These are phyloP conservation scores for Thymus quinquecostatus DNA, from an alignment of 257 asterid genomes.

Conservation along the genomic window DNA sequence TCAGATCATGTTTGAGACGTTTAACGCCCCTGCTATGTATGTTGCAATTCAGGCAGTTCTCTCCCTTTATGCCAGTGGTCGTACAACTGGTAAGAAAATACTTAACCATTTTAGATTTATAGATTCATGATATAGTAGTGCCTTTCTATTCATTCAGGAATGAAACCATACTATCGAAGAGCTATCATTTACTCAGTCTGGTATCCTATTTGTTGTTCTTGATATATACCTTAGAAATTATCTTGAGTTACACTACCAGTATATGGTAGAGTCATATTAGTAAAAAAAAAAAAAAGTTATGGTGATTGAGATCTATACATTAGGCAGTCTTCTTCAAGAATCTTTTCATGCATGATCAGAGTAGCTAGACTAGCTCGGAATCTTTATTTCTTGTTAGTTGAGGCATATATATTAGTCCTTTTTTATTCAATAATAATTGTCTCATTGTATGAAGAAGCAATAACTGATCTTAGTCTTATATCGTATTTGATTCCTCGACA, in stretches of 20 bases:
- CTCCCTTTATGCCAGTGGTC: slow-evolving; percentile 88
- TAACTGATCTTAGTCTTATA: neutral
- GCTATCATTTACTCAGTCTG: slow-evolving; percentile 4
- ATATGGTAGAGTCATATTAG: no score
- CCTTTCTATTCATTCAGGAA: neutral
- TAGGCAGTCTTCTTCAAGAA: no score
- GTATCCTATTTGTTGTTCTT: neutral
- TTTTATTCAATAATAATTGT: neutral
- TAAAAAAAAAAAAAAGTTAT: no score
- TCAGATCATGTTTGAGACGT: slow-evolving; percentile 90
- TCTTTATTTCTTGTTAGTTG: no score
- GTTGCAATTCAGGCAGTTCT: slow-evolving; percentile 92
- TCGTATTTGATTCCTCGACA: neutral
- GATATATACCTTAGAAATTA: no score
- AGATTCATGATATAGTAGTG: neutral
- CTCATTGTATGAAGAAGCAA: neutral
- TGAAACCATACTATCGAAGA: neutral
- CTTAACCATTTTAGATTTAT: neutral
- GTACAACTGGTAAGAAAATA: slow-evolving; percentile 72
- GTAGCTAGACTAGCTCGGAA: no score
- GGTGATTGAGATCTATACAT: no score
- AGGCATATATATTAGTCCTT: neutral
- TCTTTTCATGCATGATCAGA: no score
- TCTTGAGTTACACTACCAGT: no score
- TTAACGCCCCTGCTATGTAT: slow-evolving; percentile 84